These are phyloP conservation scores for Chrysophaeum taylorii DNA, from an alignment of 352 stramenopile species.

Conservation along the genomic window DNA sequence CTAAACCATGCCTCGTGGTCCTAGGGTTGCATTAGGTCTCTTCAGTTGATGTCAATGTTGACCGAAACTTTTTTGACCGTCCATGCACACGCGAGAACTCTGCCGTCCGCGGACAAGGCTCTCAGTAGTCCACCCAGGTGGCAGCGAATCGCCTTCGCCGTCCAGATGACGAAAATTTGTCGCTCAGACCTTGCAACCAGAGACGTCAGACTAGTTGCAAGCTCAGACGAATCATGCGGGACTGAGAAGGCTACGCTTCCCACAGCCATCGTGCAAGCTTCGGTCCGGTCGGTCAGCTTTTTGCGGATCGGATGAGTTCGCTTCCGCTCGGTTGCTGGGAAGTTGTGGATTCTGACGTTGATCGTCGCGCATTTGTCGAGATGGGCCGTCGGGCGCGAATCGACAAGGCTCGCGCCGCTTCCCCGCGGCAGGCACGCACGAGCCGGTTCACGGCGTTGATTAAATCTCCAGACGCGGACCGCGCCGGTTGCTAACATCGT, in stretches of 20 bases:
- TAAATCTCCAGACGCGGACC: no score
- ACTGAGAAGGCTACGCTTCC: neutral
- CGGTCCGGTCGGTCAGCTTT: no score
- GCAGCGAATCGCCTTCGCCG: neutral
- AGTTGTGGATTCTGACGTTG: neutral
- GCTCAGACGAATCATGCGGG: neutral
- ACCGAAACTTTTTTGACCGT: no score
- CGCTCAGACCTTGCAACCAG: neutral
- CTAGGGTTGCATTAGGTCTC: no score
- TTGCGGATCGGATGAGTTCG: no score
- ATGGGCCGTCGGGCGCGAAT: neutral
- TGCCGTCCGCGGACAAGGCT: neutral
- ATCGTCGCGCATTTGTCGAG: neutral
- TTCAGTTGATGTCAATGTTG: no score
- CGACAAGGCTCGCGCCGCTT: neutral
- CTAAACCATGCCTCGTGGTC: no score
- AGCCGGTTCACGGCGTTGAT: neutral
- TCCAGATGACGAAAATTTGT: no score
- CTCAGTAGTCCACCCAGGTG: neutral
- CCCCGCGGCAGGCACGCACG: neutral
- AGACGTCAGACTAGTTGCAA: no score
- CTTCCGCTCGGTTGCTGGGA: neutral
- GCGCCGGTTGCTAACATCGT: neutral
- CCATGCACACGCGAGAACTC: neutral
- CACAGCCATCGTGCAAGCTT: neutral